These are phyloP conservation scores for Eragrostis curvula DNA, from an alignment of 176 grass and related monocot genomes.

Conservation along the genomic window DNA sequence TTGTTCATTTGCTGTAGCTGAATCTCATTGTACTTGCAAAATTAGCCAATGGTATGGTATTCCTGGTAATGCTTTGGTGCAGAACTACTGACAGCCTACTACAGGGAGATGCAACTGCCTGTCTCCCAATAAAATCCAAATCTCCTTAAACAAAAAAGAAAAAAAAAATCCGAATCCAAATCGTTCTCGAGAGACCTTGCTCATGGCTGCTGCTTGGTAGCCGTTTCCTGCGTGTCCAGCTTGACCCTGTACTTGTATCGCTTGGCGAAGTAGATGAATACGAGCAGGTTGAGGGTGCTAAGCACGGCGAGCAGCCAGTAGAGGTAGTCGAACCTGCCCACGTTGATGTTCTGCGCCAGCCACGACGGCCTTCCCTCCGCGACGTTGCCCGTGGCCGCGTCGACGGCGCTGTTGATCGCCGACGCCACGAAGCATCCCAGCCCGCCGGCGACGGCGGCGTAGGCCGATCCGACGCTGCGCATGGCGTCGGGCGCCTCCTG, in stretches of 20 bases:
- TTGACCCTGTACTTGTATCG: slow-evolving; percentile 71
- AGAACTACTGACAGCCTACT: neutral
- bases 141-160: neutral
- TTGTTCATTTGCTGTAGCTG: neutral
- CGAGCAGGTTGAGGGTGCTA: slow-evolving; percentile 70
- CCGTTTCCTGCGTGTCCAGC: neutral
- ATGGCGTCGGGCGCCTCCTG: slow-evolving; percentile 99
- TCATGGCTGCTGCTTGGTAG: neutral
- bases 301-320: slow-evolving; percentile 86
- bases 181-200: neutral
- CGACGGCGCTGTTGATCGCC: slow-evolving; percentile 75
- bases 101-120: too few relatives aligned
- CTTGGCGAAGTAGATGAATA: slow-evolving; percentile 68
- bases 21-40: neutral
- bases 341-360: slow-evolving; percentile 94
- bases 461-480: slow-evolving; percentile 78
- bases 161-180: neutral
- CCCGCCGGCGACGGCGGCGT: slow-evolving; percentile 90
- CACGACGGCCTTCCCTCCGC: slow-evolving; percentile 48
- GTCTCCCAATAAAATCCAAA: neutral
- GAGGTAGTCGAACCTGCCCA: slow-evolving; percentile 77
- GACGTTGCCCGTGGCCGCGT: slow-evolving; percentile 61
- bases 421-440: slow-evolving; percentile 87
- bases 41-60: neutral
- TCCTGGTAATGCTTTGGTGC: slow-evolving; percentile 4